phyloP scores from a whole-genome alignment of 169 alveolate species.

The Besnoitia besnoiti region DNA sequence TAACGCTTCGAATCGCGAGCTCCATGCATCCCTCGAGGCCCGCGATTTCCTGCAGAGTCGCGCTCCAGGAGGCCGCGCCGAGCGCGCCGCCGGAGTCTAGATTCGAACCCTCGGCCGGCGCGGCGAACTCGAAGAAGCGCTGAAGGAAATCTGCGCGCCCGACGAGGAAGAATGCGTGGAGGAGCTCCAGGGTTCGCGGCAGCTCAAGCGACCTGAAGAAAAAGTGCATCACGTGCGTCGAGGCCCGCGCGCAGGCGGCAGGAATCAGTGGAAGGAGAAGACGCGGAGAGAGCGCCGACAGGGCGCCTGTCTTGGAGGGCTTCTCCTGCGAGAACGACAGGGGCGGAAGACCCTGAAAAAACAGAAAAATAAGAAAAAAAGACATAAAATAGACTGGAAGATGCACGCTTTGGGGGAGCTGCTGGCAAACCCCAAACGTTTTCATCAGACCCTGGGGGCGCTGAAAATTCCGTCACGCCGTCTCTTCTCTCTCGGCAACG shows the following conservation, averaged over 20 bases:
- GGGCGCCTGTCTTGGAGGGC: not conserved
- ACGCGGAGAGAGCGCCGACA: not conserved
- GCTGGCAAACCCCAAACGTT: no score
- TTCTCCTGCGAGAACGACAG: not conserved
- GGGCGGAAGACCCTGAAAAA: not conserved
- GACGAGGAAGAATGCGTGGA: not conserved
- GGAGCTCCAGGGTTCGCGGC: slow-evolving; percentile 1
- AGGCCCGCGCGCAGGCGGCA: not conserved
- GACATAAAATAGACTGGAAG: not conserved
- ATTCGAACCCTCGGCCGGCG: not conserved
- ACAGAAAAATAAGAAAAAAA: not conserved
- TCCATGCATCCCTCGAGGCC: not conserved
- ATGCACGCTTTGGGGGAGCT: no score
- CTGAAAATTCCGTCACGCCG: no score
- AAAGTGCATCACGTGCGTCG: not conserved
- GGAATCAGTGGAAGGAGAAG: not conserved
- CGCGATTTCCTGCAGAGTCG: not conserved
- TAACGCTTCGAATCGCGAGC: not conserved
- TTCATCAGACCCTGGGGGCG: no score
- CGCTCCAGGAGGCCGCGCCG: not conserved
- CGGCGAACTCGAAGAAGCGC: not conserved
- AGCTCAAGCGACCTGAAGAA: not conserved
- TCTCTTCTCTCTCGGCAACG: no score
- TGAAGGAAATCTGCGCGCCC: not conserved
- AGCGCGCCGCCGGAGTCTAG: not conserved